Evolutionary conservation across 1,284 basidiomycete species (phyloP).

Genomic region (Bondarzewia mesenterica): DNA sequence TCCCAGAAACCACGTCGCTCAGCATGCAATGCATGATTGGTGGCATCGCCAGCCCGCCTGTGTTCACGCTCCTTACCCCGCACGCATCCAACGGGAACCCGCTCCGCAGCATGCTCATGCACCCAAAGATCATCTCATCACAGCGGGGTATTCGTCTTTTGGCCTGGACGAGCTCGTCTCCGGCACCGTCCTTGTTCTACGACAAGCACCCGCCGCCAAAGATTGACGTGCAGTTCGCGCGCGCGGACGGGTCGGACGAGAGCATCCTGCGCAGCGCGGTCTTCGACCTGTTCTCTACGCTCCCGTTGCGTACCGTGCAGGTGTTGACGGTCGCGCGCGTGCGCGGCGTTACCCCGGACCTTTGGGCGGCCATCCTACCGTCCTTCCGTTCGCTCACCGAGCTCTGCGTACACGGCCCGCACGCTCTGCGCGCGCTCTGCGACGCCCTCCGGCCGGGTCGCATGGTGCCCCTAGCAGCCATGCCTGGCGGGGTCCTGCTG

Average conservation of each 20-base stretch:
- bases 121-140: conserved; percentile 4
- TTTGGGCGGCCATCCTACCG: conserved; percentile 7
- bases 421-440: conserved; percentile 9
- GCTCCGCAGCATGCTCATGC: conserved; percentile 12
- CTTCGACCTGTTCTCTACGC: conserved; percentile 5
- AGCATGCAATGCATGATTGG: conserved; percentile 8
- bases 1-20: conserved; percentile 6
- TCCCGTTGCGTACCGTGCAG: conserved; percentile 9
- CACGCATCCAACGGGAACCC: conserved; percentile 9
- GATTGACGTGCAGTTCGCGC: conserved; percentile 12
- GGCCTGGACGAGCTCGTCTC: conserved; percentile 6
- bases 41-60: conserved; percentile 6
- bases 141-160: conserved; percentile 10
- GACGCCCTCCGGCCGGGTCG: conserved; percentile 1
- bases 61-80: conserved; percentile 7
- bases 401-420: conserved; percentile 12
- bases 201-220: conserved; percentile 7
- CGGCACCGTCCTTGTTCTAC: conserved; percentile 10
- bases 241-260: conserved; percentile 9
- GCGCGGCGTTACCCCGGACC: background rate
- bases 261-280: conserved; percentile 6
- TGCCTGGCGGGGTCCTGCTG: background rate
- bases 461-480: conserved; percentile 1
- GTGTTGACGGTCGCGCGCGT: conserved; percentile 11
- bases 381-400: conserved; percentile 9